Conservation (phyloP, 768 basidiomycete genomes). For the Mrakia gelida region DNA sequence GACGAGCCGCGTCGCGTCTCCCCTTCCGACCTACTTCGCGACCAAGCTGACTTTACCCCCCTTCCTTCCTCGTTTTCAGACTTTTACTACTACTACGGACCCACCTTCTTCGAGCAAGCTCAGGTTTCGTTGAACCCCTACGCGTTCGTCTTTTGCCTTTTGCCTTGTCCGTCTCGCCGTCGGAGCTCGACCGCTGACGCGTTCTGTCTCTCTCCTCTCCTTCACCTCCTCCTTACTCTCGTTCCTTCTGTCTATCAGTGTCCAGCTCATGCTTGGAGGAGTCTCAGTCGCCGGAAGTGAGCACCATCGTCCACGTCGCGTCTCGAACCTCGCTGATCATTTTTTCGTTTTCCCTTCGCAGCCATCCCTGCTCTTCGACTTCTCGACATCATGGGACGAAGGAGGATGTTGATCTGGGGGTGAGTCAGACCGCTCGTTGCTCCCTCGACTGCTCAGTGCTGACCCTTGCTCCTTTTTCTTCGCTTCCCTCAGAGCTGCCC, state of each 20-base stretch:
- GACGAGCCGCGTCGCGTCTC: neutral
- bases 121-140: slow-evolving; percentile 67
- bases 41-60: neutral
- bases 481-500: too few relatives aligned
- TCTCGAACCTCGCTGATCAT: neutral
- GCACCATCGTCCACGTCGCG: neutral
- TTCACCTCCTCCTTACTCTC: too few relatives aligned
- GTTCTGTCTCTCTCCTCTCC: too few relatives aligned
- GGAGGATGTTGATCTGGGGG: slow-evolving; percentile 67
- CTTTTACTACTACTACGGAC: slow-evolving; percentile 44
- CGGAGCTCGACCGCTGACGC: too few relatives aligned
- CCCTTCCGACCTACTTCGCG: neutral
- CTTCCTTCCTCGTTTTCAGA: neutral
- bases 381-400: slow-evolving; percentile 71
- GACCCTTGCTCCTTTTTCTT: neutral
- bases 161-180: too few relatives aligned
- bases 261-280: slow-evolving; percentile 68
- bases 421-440: neutral
- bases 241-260: slow-evolving; percentile 36
- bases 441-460: neutral
- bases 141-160: slow-evolving; percentile 39
- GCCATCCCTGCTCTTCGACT: slow-evolving; percentile 63
- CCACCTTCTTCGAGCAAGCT: slow-evolving; percentile 72
- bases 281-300: slow-evolving; percentile 60
- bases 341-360: neutral